These are phyloP conservation scores for Plasmodium knowlesi DNA, from an alignment of 169 alveolate species.

Conservation along the genomic window DNA sequence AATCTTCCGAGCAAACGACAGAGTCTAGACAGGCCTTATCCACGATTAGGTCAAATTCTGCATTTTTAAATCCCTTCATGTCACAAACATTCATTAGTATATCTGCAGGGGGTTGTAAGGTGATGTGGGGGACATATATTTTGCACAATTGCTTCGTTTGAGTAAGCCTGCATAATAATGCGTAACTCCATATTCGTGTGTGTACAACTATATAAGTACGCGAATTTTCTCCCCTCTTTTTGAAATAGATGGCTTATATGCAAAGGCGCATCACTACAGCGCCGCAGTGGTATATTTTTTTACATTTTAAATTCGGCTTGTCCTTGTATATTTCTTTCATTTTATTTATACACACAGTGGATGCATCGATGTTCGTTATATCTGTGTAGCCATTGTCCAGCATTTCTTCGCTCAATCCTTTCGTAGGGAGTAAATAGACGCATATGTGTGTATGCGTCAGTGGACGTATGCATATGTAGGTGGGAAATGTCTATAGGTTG, in stretches of 20 bases:
- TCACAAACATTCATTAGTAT: slow-evolving; percentile 67
- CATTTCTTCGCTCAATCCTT: slow-evolving; percentile 72
- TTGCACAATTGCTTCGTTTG: not conserved
- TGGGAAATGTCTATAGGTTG: not conserved
- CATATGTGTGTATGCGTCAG: not conserved
- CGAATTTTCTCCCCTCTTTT: not conserved
- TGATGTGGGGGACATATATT: not conserved
- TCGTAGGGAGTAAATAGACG: not conserved
- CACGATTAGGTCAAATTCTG: slow-evolving; percentile 78
- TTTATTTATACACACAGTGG: slow-evolving; percentile 62
- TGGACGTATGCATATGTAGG: not conserved
- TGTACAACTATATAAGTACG: not conserved
- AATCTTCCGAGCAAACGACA: slow-evolving; percentile 76
- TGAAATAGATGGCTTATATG: not conserved
- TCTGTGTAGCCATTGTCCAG: slow-evolving; percentile 53
- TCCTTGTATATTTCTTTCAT: slow-evolving; percentile 59
- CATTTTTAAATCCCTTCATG: slow-evolving; percentile 72
- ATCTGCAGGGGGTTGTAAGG: slow-evolving; percentile 7
- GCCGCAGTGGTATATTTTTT: not conserved
- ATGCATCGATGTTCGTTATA: slow-evolving; percentile 73
- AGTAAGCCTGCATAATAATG: not conserved
- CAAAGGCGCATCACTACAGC: not conserved
- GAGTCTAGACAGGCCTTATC: slow-evolving; percentile 87
- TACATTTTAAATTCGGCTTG: slow-evolving; percentile 70
- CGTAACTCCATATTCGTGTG: not conserved